A percentile compares a stretch with the other conserved stretches of the same genome.
These are phyloP conservation scores for Hypoxylon sp. DNA, from an alignment of 2,329 filamentous ascomycete species.

Conservation along the genomic window DNA sequence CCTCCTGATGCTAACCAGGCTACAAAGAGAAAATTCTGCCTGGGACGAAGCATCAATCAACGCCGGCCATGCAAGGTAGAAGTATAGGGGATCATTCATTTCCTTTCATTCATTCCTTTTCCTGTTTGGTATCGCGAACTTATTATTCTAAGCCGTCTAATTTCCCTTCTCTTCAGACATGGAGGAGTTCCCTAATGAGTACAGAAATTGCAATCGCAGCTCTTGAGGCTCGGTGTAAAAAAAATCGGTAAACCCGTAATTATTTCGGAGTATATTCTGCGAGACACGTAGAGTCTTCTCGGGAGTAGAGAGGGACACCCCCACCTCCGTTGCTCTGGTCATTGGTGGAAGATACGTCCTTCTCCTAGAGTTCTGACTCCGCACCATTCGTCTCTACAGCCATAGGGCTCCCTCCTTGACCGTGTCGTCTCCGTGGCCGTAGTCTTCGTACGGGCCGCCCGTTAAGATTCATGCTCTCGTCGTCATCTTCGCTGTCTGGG, in stretches of 20 bases:
- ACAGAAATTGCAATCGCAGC: slow-evolving; percentile 17
- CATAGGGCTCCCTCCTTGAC: slow-evolving; percentile 71
- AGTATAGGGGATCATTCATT: slow-evolving; percentile 29
- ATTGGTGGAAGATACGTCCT: slow-evolving; percentile 9
- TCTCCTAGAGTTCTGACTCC: slow-evolving; percentile 67
- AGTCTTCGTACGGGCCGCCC: slow-evolving; percentile 61
- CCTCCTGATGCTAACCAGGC: slow-evolving; percentile 39
- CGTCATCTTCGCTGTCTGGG: slow-evolving; percentile 70
- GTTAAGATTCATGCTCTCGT: slow-evolving; percentile 65
- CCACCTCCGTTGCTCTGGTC: slow-evolving; percentile 17
- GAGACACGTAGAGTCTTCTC: background rate
- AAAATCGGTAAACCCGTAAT: background rate
- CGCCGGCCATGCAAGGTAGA: slow-evolving; percentile 46
- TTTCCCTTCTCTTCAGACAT: slow-evolving; percentile 17
- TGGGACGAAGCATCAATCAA: slow-evolving; percentile 38
- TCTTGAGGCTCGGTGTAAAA: background rate
- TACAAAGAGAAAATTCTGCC: slow-evolving; percentile 34
- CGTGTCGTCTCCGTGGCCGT: slow-evolving; percentile 60
- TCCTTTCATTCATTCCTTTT: slow-evolving; percentile 33
- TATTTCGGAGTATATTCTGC: slow-evolving; percentile 4
- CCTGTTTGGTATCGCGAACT: slow-evolving; percentile 32
- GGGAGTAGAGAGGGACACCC: slow-evolving; percentile 7
- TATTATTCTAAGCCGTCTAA: slow-evolving; percentile 29
- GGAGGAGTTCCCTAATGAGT: slow-evolving; percentile 17
- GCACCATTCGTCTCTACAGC: slow-evolving; percentile 69